Percentiles rank a stretch among this genome's conserved stretches.
Evolutionary conservation across 345 rosid genomes (phyloP).

Genomic region (Diplotaxis tenuifolia): DNA sequence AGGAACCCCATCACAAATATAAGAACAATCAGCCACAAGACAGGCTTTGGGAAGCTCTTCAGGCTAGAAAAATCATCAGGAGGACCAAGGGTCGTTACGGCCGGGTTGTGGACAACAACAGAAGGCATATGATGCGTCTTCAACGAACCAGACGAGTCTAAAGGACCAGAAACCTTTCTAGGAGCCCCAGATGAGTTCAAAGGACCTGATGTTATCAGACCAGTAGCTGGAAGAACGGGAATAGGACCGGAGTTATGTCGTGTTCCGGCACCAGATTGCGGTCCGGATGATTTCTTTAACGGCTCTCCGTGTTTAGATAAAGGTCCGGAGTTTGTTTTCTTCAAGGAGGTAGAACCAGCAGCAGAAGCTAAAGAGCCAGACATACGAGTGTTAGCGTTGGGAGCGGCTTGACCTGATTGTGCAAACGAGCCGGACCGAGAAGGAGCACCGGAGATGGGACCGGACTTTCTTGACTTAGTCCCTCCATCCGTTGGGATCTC

Average conservation of each 20-base stretch:
- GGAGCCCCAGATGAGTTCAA: slow-evolving; percentile 89
- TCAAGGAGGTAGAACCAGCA: slow-evolving; percentile 76
- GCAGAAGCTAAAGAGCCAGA: slow-evolving; percentile 69
- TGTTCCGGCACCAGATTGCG: slow-evolving; percentile 91
- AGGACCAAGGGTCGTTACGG: slow-evolving; percentile 75
- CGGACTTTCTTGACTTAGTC: slow-evolving; percentile 95
- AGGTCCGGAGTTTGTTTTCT: slow-evolving; percentile 94
- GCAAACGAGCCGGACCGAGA: slow-evolving; percentile 92
- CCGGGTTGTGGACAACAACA: slow-evolving; percentile 75
- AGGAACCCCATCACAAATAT: slow-evolving; percentile 97
- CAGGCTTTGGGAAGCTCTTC: slow-evolving; percentile 88
- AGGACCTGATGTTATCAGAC: slow-evolving; percentile 96
- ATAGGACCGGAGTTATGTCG: slow-evolving; percentile 93
- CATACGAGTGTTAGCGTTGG: slow-evolving; percentile 71
- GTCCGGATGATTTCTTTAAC: slow-evolving; percentile 89
- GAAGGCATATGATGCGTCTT: slow-evolving; percentile 62
- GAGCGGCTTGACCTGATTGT: slow-evolving; percentile 81
- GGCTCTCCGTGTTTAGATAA: slow-evolving; percentile 94
- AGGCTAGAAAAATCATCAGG: slow-evolving; percentile 79
- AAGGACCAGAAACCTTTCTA: slow-evolving; percentile 88
- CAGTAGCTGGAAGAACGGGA: slow-evolving; percentile 88
- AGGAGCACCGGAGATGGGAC: slow-evolving; percentile 79
- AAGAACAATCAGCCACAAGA: slow-evolving; percentile 77
- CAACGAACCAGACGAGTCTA: slow-evolving; percentile 81
- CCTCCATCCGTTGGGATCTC: slow-evolving; percentile 89